These are phyloP conservation scores for Knoxdaviesia proteae DNA, from an alignment of 2,329 filamentous ascomycete species.

Conservation along the genomic window DNA sequence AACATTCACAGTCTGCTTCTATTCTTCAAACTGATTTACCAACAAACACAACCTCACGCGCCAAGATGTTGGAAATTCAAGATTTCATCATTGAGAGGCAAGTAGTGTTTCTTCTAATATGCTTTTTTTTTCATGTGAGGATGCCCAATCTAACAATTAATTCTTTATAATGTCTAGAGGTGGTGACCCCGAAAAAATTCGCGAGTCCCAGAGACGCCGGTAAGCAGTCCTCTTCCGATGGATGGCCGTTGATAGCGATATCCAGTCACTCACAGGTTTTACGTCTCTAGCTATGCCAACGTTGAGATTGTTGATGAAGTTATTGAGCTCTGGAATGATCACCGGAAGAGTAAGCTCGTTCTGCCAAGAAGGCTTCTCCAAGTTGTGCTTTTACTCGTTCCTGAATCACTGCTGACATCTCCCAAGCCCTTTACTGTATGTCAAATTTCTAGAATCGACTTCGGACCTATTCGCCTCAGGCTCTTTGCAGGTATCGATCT, in stretches of 20 bases:
- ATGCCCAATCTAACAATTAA: not conserved
- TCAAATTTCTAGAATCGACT: too few relatives aligned
- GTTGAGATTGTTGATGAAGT: conserved; percentile 81
- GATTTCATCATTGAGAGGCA: conserved; percentile 56
- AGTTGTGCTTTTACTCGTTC: too few relatives aligned
- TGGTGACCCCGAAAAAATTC: conserved; percentile 77
- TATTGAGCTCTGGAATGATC: conserved; percentile 69
- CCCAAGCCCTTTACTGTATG: too few relatives aligned
- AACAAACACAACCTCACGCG: conserved; percentile 1
- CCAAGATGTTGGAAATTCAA: conserved; percentile 50
- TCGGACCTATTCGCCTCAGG: too few relatives aligned
- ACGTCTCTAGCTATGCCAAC: conserved; percentile 24
- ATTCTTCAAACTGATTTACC: too few relatives aligned
- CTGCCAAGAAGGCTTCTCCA: too few relatives aligned
- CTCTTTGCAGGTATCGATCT: too few relatives aligned
- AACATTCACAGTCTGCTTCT: too few relatives aligned
- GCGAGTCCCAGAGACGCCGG: conserved; percentile 72
- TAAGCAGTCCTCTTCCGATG: conserved; percentile 14
- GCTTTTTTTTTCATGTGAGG: not conserved
- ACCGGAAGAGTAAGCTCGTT: conserved; percentile 41
- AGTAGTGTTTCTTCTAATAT: conserved; percentile 1
- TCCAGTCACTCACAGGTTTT: not conserved
- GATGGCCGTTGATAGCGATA: not conserved
- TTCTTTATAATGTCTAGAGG: conserved; percentile 26
- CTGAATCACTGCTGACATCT: too few relatives aligned